Evolutionary conservation across 2,329 filamentous ascomycete genomes (phyloP).

Genomic region (Sporothrix pallida): DNA sequence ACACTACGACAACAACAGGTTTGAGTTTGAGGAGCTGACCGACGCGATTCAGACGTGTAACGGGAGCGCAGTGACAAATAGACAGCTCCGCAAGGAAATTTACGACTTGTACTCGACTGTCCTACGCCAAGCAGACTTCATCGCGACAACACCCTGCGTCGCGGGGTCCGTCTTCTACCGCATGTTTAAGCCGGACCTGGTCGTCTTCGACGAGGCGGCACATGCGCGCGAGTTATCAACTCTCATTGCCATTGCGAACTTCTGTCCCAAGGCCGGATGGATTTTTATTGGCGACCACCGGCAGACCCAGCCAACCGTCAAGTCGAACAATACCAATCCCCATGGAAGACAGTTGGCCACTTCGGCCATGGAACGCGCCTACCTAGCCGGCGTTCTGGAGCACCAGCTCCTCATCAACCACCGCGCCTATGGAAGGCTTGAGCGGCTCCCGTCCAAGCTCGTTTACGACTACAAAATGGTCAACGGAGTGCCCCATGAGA

Average conservation of each 20-base stretch:
- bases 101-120: constrained; percentile 50
- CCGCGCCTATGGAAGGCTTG: constrained; percentile 43
- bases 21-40: constrained; percentile 46
- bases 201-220: constrained; percentile 78
- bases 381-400: constrained; percentile 37
- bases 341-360: constrained; percentile 39
- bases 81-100: constrained; percentile 41
- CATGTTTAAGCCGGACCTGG: constrained; percentile 78
- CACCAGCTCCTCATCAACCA: constrained; percentile 43
- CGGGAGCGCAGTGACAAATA: constrained; percentile 38
- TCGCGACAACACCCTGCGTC: constrained; percentile 55
- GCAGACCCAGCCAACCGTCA: constrained; percentile 52
- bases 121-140: constrained; percentile 50
- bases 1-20: constrained; percentile 46
- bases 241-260: constrained; percentile 53
- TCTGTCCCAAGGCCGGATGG: constrained; percentile 50
- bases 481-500: constrained; percentile 40
- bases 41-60: constrained; percentile 46
- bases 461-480: constrained; percentile 52
- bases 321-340: constrained; percentile 35
- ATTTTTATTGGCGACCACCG: constrained; percentile 55
- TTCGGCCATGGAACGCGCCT: constrained; percentile 42
- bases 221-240: constrained; percentile 55
- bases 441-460: constrained; percentile 50
- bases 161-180: constrained; percentile 47